Evolutionary conservation across 225 moss, liverwort and hornwort genomes (phyloP), one percentile per base, ranked within the genome.

Genomic region (Takakia lepidozioides): DNA sequence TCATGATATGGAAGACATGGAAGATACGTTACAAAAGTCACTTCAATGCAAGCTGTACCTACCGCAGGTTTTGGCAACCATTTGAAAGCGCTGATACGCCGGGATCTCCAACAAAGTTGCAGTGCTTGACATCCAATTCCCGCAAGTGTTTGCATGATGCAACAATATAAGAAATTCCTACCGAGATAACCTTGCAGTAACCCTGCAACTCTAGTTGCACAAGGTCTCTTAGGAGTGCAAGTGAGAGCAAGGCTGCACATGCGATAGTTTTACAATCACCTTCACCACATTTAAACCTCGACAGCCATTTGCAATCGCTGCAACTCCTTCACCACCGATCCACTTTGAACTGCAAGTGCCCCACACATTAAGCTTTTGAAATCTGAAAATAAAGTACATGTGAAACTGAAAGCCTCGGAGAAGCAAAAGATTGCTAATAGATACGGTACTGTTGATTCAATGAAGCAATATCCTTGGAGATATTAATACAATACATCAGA

Each of bases 281-380:
- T 83, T 88, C 36, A 88, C 43, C 9, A 58, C 58, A 49, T 66
- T 85, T 49, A 85, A 45, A 25, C 65, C 62, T 27, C 35, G 58
- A 49, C 92, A 93, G 16, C 88, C 88, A 45, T 59, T 62, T 9
- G 80, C 85, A 16, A 88, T 69, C 4, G 92, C 85, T 29, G 71
- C 73, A 9, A 68, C 29, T 38, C 88, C 85, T 49, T 52, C 28
- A 54, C 88, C 92, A 16, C 75, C 64, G 24, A 88, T 55, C 9
- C 60, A 64, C 14, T 50, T 36, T 52, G 85, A 83, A 76, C 92
- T 92, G 77, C 43, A 43, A 19, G n/a, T 6, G 19, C 8, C 16
- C 3, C 38, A 38, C 14, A 38, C 38, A 38, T 17, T 14, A 3
- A 14, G 38, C 3, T 38, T 3, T 38, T 14, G 38, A 3, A 38